Base-by-base conservation (phyloP, 108 stramenopile genomes). In the Nitzschia inconspicua region DNA sequence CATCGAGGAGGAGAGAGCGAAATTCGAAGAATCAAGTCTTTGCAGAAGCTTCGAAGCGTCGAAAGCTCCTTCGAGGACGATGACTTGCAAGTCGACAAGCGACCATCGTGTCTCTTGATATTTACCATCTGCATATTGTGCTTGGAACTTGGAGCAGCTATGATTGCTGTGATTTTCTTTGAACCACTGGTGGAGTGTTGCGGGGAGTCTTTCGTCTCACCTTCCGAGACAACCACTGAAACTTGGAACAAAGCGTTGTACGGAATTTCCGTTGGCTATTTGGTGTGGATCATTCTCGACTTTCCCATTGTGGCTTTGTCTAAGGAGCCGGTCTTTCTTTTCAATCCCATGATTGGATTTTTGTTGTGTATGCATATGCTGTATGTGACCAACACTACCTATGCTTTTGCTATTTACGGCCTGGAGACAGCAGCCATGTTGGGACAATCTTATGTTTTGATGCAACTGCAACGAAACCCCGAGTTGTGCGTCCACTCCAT, bases 311-410 rank as follows among this genome's bases (percentile, higher is more conserved):
- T 54, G 34, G 4, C 37, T 14, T 36, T 54, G 20, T 32, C 53
- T 18, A 25, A 34, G 13, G 53, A 54, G 24, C 10, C 53, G 22
- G 4, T 54, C 4, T 54, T 54, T 32, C n/a, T 54, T 1, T 54
- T 54, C 53, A 54, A 54, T 18, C 53, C 53, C 3, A 54, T 54
- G 53, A 35, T 54, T 23, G 53, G 53, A 36, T 54, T 29, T 36
- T 37, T 54, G 20, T 19, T 54, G 18, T 32, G 8, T 3, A 54
- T 54, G 53, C 53, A 54, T 18, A 54, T 54, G 53, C 18, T 54
- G 34, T 54, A 54, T 22, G 23, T 35, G 24, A 54, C 53, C 3
- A 35, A 54, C 24, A 10, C 16, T 4, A 3, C 18, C n/a, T 36
- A 18, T 24, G 53, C 53, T 2, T 54, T 22, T 8, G 24, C 24